These are phyloP conservation scores for Ephemerocybe angulata DNA, from an alignment of 768 basidiomycete genomes.

Conservation along the genomic window DNA sequence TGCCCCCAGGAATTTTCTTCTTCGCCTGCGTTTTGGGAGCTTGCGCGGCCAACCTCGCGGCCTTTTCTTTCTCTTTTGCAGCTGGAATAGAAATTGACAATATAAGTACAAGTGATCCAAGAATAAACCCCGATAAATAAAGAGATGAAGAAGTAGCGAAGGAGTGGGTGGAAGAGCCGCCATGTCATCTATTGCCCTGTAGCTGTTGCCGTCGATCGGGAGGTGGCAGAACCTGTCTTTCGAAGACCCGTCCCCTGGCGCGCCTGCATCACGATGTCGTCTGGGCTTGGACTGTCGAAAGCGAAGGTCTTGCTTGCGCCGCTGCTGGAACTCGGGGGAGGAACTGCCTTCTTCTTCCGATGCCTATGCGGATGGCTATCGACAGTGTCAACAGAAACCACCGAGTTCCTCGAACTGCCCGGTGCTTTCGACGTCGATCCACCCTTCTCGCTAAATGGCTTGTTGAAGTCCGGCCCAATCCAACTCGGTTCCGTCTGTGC, in stretches of 20 bases:
- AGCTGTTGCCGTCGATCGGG: slow-evolving; percentile 17
- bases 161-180: slow-evolving; percentile 14
- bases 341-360: slow-evolving; percentile 20
- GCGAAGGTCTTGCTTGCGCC: slow-evolving; percentile 44
- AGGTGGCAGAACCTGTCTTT: slow-evolving; percentile 15
- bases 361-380: slow-evolving; percentile 22
- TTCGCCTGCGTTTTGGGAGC: slow-evolving; percentile 40
- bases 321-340: background rate
- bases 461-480: slow-evolving; percentile 28
- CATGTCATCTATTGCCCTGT: slow-evolving; percentile 17
- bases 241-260: slow-evolving; percentile 59
- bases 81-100: slow-evolving; percentile 49
- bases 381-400: slow-evolving; percentile 11
- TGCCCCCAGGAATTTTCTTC: slow-evolving; percentile 35
- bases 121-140: slow-evolving; percentile 13
- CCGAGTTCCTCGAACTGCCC: background rate
- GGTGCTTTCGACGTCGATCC: slow-evolving; percentile 2
- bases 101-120: slow-evolving; percentile 32
- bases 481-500: slow-evolving; percentile 24
- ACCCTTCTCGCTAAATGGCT: slow-evolving; percentile 12
- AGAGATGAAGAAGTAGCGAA: slow-evolving; percentile 17
- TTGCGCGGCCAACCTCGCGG: slow-evolving; percentile 52
- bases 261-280: slow-evolving; percentile 81
- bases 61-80: slow-evolving; percentile 77
- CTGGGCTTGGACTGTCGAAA: slow-evolving; percentile 86